A percentile compares a stretch with the other conserved stretches of the same genome.
phyloP scores from a whole-genome alignment of 306 rosid species.

The Mimosa bimucronata region DNA sequence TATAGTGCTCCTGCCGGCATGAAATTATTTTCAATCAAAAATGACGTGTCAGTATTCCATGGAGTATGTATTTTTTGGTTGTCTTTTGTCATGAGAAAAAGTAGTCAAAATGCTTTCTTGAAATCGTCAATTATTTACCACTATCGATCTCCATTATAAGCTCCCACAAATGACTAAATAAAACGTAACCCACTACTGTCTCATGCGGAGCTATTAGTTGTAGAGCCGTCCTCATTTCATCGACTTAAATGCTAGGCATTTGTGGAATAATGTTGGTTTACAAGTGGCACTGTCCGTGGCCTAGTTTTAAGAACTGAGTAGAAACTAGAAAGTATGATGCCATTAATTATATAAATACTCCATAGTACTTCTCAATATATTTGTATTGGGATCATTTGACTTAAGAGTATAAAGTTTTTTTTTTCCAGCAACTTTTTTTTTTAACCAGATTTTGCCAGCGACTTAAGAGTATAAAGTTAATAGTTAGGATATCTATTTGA shows the following conservation, averaged over 20 bases:
- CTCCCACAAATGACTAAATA: conserved; percentile 29
- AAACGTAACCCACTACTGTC: conserved; percentile 26
- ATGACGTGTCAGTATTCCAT: conserved; percentile 35
- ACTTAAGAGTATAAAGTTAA: not conserved
- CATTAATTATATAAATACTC: no score
- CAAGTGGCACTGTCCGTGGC: not conserved
- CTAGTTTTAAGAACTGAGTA: not conserved
- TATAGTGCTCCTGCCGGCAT: conserved; percentile 54
- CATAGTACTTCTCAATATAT: no score
- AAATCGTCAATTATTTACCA: not conserved
- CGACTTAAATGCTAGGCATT: not conserved
- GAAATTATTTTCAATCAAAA: conserved; percentile 24
- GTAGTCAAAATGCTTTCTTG: not conserved
- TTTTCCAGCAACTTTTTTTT: no score
- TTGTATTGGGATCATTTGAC: not conserved
- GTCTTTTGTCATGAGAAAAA: not conserved
- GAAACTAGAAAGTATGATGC: no score
- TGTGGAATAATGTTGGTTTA: no score
- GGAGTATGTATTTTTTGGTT: not conserved
- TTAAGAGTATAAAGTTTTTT: not conserved
- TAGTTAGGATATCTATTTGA: not conserved
- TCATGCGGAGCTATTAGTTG: not conserved
- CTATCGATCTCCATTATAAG: conserved; percentile 21
- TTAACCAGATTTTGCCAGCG: no score
- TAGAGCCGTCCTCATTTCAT: not conserved